phyloP scores from a whole-genome alignment of 2,329 filamentous ascomycete species.

The Lojkania enalia region DNA sequence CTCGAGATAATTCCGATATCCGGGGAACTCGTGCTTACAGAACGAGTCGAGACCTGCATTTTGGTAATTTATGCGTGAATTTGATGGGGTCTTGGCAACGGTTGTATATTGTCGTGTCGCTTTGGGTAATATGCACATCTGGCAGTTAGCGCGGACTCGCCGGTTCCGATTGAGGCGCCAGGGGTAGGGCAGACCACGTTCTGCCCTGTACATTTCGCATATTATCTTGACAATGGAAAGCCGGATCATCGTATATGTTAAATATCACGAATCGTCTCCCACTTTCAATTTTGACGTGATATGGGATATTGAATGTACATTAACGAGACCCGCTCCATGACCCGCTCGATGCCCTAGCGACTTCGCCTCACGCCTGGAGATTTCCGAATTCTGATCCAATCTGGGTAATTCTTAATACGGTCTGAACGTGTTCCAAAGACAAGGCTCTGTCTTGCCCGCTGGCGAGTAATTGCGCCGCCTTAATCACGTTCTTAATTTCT shows the following conservation, averaged over 20 bases:
- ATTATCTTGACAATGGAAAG: too few species aligned
- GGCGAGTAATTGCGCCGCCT: constrained; percentile 49
- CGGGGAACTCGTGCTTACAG: constrained; percentile 35
- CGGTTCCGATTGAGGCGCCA: constrained; percentile 26
- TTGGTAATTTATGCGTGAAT: constrained; percentile 33
- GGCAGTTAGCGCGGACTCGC: constrained; percentile 15
- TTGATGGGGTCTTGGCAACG: constrained; percentile 25
- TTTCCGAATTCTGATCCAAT: constrained; percentile 15
- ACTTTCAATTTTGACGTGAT: too few species aligned
- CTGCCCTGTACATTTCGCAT: constrained; percentile 17
- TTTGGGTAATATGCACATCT: constrained; percentile 36
- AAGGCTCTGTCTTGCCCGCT: constrained; percentile 26
- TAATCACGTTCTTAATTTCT: constrained; percentile 52
- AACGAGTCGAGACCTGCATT: constrained; percentile 37
- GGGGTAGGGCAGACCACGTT: constrained; percentile 23
- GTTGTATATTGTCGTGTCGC: constrained; percentile 23
- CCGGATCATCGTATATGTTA: too few species aligned
- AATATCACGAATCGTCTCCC: too few species aligned
- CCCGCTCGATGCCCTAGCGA: too few species aligned
- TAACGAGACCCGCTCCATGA: too few species aligned
- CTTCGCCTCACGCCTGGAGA: constrained; percentile 24
- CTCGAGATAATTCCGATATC: constrained; percentile 22
- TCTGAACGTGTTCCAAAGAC: constrained; percentile 33
- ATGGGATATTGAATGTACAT: too few species aligned
- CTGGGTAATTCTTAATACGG: constrained; percentile 33